A percentile compares a stretch with the other conserved stretches of the same genome.
These are phyloP conservation scores for Boletus bicolor DNA, from an alignment of 768 basidiomycete genomes.

Conservation along the genomic window DNA sequence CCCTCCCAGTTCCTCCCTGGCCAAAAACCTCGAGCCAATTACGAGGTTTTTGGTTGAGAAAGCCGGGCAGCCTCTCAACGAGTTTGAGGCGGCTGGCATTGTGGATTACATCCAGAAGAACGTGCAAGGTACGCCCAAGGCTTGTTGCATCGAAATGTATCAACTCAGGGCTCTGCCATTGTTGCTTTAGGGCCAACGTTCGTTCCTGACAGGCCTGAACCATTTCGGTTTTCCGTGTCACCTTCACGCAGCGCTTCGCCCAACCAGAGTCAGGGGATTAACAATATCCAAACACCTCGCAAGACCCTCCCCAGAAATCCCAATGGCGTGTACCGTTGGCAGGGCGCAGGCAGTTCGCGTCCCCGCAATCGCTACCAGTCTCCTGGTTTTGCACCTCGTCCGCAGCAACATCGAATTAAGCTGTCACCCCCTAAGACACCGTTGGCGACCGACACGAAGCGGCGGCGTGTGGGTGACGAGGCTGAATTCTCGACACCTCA, in stretches of 20 bases:
- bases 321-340: constrained; percentile 70
- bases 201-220: constrained; percentile 41
- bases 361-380: constrained; percentile 68
- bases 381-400: constrained; percentile 64
- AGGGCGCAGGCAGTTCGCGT: constrained; percentile 73
- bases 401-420: constrained; percentile 44
- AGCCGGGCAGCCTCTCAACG: constrained; percentile 45
- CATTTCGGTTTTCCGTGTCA: constrained; percentile 60
- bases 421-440: constrained; percentile 38
- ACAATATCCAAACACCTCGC: constrained; percentile 36
- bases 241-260: constrained; percentile 33
- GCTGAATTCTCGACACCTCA: constrained; percentile 35
- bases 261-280: constrained; percentile 10
- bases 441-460: constrained; percentile 49
- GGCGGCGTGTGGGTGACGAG: constrained; percentile 56
- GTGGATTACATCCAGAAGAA: constrained; percentile 53
- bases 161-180: constrained; percentile 8
- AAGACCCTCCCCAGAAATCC: constrained; percentile 66
- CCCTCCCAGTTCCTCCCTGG: constrained; percentile 28
- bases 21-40: constrained; percentile 47
- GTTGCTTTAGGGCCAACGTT: constrained; percentile 23
- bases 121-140: constrained; percentile 39
- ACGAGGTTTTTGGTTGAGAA: constrained; percentile 47
- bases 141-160: constrained; percentile 10
- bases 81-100: constrained; percentile 53